Percentiles rank a stretch among this genome's conserved stretches.
Evolutionary conservation across 2,329 filamentous ascomycete species (phyloP).

Genomic region (Penicillium corylophilum): DNA sequence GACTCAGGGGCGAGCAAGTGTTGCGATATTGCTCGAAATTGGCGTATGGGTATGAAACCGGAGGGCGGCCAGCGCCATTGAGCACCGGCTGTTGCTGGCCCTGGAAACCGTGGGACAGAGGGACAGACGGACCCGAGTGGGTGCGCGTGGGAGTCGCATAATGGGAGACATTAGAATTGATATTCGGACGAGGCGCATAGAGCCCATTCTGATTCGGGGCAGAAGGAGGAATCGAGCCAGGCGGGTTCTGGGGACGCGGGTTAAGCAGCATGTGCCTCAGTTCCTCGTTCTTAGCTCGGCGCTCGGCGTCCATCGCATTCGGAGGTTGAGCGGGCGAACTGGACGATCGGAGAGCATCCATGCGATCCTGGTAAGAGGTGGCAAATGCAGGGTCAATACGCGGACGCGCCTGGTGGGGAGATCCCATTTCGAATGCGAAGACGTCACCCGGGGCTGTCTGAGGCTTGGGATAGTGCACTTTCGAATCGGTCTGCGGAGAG

Average conservation of each 20-base stretch:
- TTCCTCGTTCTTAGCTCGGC: constrained; percentile 45
- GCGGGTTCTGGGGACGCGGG: constrained; percentile 38
- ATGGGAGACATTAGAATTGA: constrained; percentile 26
- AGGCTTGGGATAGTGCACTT: constrained; percentile 42
- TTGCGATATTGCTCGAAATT: constrained; percentile 23
- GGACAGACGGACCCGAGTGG: constrained; percentile 35
- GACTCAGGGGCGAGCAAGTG: constrained; percentile 33
- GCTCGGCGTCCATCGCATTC: constrained; percentile 39
- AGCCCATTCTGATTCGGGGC: constrained; percentile 19
- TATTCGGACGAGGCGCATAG: constrained; percentile 17
- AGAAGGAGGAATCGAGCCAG: constrained; percentile 27
- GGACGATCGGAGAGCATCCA: constrained; percentile 43
- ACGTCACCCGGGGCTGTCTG: constrained; percentile 55
- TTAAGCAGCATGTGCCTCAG: constrained; percentile 48
- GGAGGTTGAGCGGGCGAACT: constrained; percentile 26
- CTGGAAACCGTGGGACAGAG: constrained; percentile 19
- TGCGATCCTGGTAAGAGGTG: constrained; percentile 52
- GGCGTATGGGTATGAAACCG: constrained; percentile 23
- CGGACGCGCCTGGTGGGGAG: constrained; percentile 49
- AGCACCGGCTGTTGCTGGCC: constrained; percentile 17
- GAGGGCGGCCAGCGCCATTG: constrained; percentile 22
- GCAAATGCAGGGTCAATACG: constrained; percentile 67
- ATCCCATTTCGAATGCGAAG: constrained; percentile 69
- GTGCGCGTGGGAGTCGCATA: constrained; percentile 34
- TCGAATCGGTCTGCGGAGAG: constrained; percentile 49